Evolutionary conservation across 164 flowering plant species (phyloP).

Genomic region (Vitis rupestris): DNA sequence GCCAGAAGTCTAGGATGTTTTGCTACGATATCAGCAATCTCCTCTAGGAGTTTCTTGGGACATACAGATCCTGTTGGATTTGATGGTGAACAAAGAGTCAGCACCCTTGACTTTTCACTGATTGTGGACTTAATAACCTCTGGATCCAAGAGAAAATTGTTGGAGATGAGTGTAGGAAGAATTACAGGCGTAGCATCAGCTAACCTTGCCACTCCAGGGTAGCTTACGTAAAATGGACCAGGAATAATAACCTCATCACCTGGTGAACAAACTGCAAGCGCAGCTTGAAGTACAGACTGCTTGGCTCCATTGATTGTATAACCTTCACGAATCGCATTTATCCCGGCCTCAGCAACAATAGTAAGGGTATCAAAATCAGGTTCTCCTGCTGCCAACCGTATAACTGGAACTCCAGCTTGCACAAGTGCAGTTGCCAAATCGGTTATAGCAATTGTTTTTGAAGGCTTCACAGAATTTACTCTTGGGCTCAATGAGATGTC

Average conservation of each 20-base stretch:
- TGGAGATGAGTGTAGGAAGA: constrained; percentile 66
- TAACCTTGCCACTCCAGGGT: constrained; percentile 92
- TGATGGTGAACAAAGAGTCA: constrained; percentile 19
- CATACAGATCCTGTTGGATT: no score
- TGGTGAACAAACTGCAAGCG: constrained; percentile 89
- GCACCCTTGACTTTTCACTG: constrained; percentile 81
- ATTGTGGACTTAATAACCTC: constrained; percentile 70
- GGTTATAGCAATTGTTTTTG: constrained; percentile 83
- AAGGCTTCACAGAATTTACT: constrained; percentile 86
- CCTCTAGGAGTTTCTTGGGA: no score
- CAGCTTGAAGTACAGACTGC: constrained; percentile 76
- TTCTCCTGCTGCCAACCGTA: constrained; percentile 91
- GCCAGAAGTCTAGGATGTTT: no score
- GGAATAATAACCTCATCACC: constrained; percentile 98
- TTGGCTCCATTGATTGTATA: constrained; percentile 94
- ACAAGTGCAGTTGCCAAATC: constrained; percentile 89
- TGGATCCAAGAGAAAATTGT: constrained; percentile 80
- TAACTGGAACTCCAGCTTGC: constrained; percentile 90
- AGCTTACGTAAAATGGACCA: constrained; percentile 96
- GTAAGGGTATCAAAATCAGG: constrained; percentile 95
- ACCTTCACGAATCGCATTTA: constrained; percentile 16
- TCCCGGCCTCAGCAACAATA: constrained; percentile 90
- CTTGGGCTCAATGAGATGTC: no score
- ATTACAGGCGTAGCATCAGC: constrained; percentile 96
- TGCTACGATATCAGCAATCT: no score